These are phyloP conservation scores for Kalmusia sp. DNA, from an alignment of 2,329 filamentous ascomycete species.

Conservation along the genomic window DNA sequence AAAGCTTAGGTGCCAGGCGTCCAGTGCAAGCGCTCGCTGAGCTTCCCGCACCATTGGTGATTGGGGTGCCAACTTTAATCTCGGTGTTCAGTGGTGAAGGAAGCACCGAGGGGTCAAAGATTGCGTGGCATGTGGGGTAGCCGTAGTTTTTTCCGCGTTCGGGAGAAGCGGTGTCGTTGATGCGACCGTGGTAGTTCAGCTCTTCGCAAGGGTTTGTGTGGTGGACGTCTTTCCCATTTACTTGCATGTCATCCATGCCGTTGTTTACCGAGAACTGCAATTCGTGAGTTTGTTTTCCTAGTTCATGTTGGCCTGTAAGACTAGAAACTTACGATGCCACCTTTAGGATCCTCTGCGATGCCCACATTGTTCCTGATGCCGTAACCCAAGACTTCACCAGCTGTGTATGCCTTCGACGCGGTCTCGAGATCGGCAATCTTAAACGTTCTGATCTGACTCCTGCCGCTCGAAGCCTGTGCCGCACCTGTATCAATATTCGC, in stretches of 20 bases:
- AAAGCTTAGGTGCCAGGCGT: constrained; percentile 45
- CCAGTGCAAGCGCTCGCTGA: constrained; percentile 40
- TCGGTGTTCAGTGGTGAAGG: constrained; percentile 48
- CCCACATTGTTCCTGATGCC: constrained; percentile 74
- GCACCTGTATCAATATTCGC: constrained; percentile 66
- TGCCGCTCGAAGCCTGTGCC: constrained; percentile 58
- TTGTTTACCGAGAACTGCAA: constrained; percentile 65
- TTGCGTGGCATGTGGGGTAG: constrained; percentile 72
- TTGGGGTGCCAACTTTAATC: constrained; percentile 54
- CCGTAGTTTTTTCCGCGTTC: constrained; percentile 65
- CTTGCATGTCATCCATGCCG: constrained; percentile 65
- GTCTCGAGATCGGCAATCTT: constrained; percentile 48
- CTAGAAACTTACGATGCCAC: constrained; percentile 45
- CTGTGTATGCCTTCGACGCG: constrained; percentile 51
- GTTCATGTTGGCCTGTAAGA: not conserved
- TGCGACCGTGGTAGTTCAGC: constrained; percentile 57
- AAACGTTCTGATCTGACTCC: constrained; percentile 68
- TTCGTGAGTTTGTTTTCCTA: not conserved
- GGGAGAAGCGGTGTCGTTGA: constrained; percentile 53
- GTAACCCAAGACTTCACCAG: constrained; percentile 63
- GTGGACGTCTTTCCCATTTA: constrained; percentile 65
- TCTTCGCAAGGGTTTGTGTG: constrained; percentile 70
- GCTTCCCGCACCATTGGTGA: constrained; percentile 45
- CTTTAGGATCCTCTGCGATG: constrained; percentile 63
- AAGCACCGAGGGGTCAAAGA: constrained; percentile 64